Evolutionary conservation across 176 grass and related monocot genomes (phyloP).

Genomic region (Phyllostachys edulis): DNA sequence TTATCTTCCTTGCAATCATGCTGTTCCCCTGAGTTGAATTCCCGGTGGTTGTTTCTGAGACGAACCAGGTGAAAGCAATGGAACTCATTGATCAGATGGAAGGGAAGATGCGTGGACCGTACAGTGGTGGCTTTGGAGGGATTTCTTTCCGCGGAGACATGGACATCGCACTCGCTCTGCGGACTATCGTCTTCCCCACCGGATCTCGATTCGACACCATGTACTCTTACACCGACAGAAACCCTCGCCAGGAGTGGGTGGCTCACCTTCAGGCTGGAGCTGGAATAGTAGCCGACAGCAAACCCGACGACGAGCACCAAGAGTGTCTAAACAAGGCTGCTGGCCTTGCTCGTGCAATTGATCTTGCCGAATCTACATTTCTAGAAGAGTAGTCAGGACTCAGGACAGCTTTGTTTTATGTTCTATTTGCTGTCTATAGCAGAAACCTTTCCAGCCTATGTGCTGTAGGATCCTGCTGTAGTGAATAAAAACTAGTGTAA

Average conservation of each 20-base stretch:
- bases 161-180: conserved; percentile 76
- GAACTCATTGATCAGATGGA: conserved; percentile 83
- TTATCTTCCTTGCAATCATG: not conserved
- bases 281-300: conserved; percentile 79
- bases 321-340: conserved; percentile 87
- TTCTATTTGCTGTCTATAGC: not conserved
- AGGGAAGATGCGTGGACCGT: conserved; percentile 64
- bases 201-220: conserved; percentile 54
- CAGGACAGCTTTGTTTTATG: not conserved
- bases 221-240: conserved; percentile 45
- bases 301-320: conserved; percentile 65
- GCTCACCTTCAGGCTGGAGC: conserved; percentile 76
- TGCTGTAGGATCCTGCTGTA: not conserved
- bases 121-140: conserved; percentile 77
- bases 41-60: not conserved
- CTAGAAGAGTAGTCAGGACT: conserved; percentile 24
- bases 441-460: not conserved
- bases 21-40: not conserved
- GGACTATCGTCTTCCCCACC: conserved; percentile 67
- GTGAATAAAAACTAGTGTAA: not conserved
- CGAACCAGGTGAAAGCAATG: conserved; percentile 81
- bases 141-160: conserved; percentile 77
- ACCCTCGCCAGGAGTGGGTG: conserved; percentile 62
- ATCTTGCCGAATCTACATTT: conserved; percentile 79
- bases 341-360: conserved; percentile 58